phyloP scores from a whole-genome alignment of 1,284 basidiomycete species.

The Chondrostereum purpureum region DNA sequence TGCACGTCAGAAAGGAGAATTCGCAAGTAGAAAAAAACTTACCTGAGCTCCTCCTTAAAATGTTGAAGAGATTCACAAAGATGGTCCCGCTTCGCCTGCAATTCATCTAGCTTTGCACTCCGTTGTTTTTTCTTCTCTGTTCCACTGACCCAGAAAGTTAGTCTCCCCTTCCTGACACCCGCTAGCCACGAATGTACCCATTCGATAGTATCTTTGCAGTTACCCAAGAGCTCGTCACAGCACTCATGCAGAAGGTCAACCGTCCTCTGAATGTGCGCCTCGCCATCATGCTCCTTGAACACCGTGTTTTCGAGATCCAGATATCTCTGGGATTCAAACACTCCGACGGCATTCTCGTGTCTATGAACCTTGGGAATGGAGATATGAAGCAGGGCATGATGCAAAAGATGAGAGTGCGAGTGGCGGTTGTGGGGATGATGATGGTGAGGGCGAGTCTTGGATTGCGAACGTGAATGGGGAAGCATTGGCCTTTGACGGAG shows the following conservation, averaged over 20 bases:
- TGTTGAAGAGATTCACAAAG: slow-evolving; percentile 34
- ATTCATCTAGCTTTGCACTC: slow-evolving; percentile 28
- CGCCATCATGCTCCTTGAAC: slow-evolving; percentile 46
- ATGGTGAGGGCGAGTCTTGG: slow-evolving; percentile 17
- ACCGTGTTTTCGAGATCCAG: slow-evolving; percentile 65
- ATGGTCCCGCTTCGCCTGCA: slow-evolving; percentile 31
- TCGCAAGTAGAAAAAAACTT: slow-evolving; percentile 9
- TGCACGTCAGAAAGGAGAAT: background rate
- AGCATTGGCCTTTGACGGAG: no score
- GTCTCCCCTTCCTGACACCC: slow-evolving; percentile 32
- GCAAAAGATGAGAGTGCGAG: slow-evolving; percentile 21
- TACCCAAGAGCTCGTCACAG: slow-evolving; percentile 50
- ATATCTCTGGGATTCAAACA: slow-evolving; percentile 77
- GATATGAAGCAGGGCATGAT: slow-evolving; percentile 22
- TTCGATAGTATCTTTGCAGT: slow-evolving; percentile 38
- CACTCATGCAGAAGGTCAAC: slow-evolving; percentile 50
- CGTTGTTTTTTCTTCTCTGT: slow-evolving; percentile 26
- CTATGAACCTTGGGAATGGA: slow-evolving; percentile 23
- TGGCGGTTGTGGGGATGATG: slow-evolving; percentile 24
- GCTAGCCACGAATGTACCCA: slow-evolving; percentile 49
- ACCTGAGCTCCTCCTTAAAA: slow-evolving; percentile 53
- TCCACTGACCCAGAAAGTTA: slow-evolving; percentile 29
- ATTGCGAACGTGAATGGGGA: slow-evolving; percentile 18
- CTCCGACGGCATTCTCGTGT: slow-evolving; percentile 63
- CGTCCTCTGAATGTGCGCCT: slow-evolving; percentile 43